Percentiles rank a stretch among this genome's conserved stretches.
Evolutionary conservation across 306 rosid genomes (phyloP).

Genomic region (peach (Prunus persica)): DNA sequence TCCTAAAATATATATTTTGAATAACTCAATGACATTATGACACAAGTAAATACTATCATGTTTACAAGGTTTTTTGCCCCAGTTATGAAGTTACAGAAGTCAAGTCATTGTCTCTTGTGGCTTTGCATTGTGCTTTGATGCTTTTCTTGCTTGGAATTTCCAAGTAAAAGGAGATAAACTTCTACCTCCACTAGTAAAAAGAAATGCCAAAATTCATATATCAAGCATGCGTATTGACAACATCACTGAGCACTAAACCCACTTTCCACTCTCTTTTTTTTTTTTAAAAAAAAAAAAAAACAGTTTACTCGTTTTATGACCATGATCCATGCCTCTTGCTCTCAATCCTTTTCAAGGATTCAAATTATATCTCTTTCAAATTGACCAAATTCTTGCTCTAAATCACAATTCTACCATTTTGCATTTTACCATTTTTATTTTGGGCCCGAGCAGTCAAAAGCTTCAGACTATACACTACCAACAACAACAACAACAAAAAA

Average conservation of each 20-base stretch:
- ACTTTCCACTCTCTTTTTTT: not conserved
- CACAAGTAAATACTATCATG: not conserved
- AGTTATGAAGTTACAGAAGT: not conserved
- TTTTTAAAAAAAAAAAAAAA: not conserved
- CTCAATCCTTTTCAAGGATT: slow-evolving; percentile 22
- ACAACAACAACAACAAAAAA: not conserved
- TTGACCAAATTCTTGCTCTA: not conserved
- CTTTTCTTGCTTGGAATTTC: slow-evolving; percentile 3
- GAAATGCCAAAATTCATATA: slow-evolving; percentile 5
- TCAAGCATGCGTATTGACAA: slow-evolving; percentile 32
- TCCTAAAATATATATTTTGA: not conserved
- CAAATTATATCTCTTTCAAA: not conserved
- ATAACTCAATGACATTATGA: not conserved
- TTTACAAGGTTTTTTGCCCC: not conserved
- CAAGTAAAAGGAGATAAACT: not conserved
- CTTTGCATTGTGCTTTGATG: not conserved
- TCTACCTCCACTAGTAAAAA: slow-evolving; percentile 23
- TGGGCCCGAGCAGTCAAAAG: not conserved
- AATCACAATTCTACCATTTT: slow-evolving; percentile 15
- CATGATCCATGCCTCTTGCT: slow-evolving; percentile 16
- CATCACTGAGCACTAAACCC: slow-evolving; percentile 35
- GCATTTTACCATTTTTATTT: not conserved
- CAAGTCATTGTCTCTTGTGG: not conserved
- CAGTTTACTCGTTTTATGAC: not conserved
- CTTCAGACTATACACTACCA: not conserved